Percentiles rank a stretch among this genome's conserved stretches.
Conservation (phyloP, 1,284 basidiomycete species). For the Puccinia triticina region DNA sequence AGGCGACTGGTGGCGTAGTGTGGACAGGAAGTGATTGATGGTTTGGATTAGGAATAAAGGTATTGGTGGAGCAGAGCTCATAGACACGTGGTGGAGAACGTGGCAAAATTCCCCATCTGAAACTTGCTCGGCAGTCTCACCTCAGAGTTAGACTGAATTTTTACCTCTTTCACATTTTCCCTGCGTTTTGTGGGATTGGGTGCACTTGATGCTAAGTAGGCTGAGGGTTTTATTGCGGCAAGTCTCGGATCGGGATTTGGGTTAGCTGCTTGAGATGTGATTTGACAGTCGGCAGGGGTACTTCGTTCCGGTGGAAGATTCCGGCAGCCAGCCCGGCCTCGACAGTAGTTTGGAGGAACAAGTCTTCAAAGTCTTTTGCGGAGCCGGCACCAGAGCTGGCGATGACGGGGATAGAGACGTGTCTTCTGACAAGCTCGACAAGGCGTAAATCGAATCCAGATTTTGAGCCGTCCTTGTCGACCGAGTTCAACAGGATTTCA, state of each 20-base stretch:
- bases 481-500: conserved; percentile 92
- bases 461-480: conserved; percentile 93
- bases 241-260: conserved; percentile 32
- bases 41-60: too few species aligned
- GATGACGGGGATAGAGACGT: conserved; percentile 86
- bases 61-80: too few species aligned
- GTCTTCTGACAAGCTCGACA: conserved; percentile 73
- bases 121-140: too few species aligned
- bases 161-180: too few species aligned
- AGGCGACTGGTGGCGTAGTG: too few species aligned
- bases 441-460: conserved; percentile 89
- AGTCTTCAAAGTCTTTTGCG: conserved; percentile 79
- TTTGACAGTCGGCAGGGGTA: conserved; percentile 65
- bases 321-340: conserved; percentile 96
- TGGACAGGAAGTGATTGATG: too few species aligned
- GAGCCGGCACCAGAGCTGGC: conserved; percentile 90
- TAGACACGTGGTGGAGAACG: too few species aligned
- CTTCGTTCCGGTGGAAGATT: conserved; percentile 92
- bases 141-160: too few species aligned
- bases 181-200: not conserved
- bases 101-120: too few species aligned
- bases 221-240: not conserved
- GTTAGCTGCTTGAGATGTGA: conserved; percentile 55
- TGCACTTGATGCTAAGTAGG: conserved; percentile 2
- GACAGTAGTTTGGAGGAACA: conserved; percentile 76